Evolutionary conservation across 805 yeast genomes (phyloP), one percentile per base, ranked within the genome.

Genomic region (Candida fluviatilis): DNA sequence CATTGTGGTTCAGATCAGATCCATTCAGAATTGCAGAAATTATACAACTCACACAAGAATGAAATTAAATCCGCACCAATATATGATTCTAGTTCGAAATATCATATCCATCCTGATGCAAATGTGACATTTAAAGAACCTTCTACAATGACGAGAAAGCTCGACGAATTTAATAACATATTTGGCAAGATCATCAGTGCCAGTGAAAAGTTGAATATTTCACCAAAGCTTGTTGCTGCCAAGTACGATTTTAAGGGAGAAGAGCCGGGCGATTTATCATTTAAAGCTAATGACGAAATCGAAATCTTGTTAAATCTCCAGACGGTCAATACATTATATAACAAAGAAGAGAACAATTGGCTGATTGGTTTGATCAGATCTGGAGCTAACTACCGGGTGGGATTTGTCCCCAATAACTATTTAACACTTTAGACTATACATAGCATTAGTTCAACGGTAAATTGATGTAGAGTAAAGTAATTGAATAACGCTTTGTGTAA

Each of bases 241-340:
- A 49, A 47, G 32, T 38, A 46, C 38, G 55, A 49, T 39, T 67
- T 63, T 38, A 41, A 39, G 5, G 71, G 71, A 1, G 46, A 34
- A 13, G 52, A 58, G 36, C 55, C 66, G 1, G 73, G 71, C 2
- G 72, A 67, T 36, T 53, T 67, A 31, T 52, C 69, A 3, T 61
- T 67, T 36, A 42, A 52, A 4, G 40, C 49, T 26, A 69, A 67
- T 21, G 69, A 66, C 29, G 30, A 39, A 11, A 47, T 67, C 15
- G 65, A 59, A 43, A 50, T 66, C 14, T 25, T 66, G 8, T 55
- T 57, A 34, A 62, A 62, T 31, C 57, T 66, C 36, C 62, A 64
- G 38, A 32, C 39, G 25, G 47, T 48, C 13, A 44, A 48, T 37
- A 44, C 55, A 7, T 45, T 54, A 12, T 53, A 51, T 36, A 48